These are phyloP conservation scores for Neurospora sublineolata DNA, from an alignment of 495 filamentous ascomycete species.

Conservation along the genomic window DNA sequence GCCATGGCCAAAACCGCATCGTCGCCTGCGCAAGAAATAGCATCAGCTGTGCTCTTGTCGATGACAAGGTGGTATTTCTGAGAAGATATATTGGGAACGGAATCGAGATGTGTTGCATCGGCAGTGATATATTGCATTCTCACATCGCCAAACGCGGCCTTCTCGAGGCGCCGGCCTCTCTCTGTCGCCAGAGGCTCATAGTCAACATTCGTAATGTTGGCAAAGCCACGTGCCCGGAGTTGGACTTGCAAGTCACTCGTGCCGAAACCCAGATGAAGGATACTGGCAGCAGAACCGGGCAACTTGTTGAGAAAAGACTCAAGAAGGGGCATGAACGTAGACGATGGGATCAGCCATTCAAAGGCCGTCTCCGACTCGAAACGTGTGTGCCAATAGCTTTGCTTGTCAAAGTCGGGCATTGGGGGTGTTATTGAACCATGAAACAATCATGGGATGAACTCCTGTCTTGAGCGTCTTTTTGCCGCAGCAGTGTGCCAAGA, in stretches of 20 bases:
- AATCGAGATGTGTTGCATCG: slow-evolving; percentile 20
- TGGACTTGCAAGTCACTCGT: slow-evolving; percentile 32
- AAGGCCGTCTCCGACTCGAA: slow-evolving; percentile 26
- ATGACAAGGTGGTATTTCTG: slow-evolving; percentile 21
- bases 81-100: not conserved
- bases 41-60: slow-evolving; percentile 34
- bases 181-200: slow-evolving; percentile 31
- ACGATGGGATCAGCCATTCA: slow-evolving; percentile 30
- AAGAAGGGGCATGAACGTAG: slow-evolving; percentile 22
- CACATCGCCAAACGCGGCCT: slow-evolving; percentile 22
- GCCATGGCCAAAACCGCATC: slow-evolving; percentile 21
- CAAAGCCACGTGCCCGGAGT: slow-evolving; percentile 19
- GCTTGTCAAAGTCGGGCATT: slow-evolving; percentile 25
- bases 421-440: not conserved
- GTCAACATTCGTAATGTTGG: slow-evolving; percentile 30
- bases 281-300: slow-evolving; percentile 1
- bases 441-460: not conserved
- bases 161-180: slow-evolving; percentile 22
- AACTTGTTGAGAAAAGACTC: slow-evolving; percentile 16
- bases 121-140: slow-evolving; percentile 23
- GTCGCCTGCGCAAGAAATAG: slow-evolving; percentile 26
- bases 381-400: slow-evolving; percentile 29
- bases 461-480: not conserved
- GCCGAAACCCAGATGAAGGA: slow-evolving; percentile 31
- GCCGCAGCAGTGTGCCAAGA: not conserved